Base-by-base conservation (phyloP, 495 filamentous ascomycete species). In the Xylaria palmicola region DNA sequence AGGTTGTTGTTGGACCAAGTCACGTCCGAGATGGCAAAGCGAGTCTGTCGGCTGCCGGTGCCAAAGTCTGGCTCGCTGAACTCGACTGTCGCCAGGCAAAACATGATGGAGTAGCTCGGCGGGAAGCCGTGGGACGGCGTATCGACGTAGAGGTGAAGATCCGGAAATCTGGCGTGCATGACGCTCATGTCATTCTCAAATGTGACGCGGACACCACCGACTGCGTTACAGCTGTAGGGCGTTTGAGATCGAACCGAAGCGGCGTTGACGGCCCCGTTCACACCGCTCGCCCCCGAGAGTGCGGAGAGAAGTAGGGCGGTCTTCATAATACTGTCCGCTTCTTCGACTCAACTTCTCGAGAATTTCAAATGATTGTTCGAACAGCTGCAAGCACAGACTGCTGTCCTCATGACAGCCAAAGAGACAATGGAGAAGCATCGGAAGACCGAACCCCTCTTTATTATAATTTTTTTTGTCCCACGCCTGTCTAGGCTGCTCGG, bases 71-170 rank as follows among this genome's bases (percentile, higher is more conserved):
- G n/a, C 43, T 58, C 55, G 30, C 13, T 49, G 55, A 47, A 58
- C 13, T 58, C 55, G 1, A 58, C 41, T 20, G 29, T 26, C 15
- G 55, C 30, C 29, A 36, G 17, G 27, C 55, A 58, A 19, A 10
- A 6, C 41, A 40, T 58, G 19, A 49, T 47, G 8, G 55, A 58
- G 19, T 49, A 37, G 41, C 44, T 58, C 7, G 55, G 55, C 12
- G 55, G 55, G 8, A 47, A 39, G 10, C 55, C 55, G 55, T 58
- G 55, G 15, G 41, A 58, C 19, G 55, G 44, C 26, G 55, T 47
- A 30, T 58, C 44, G 22, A 49, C 41, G 20, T 36, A 47, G 8
- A 58, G 43, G 6, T 17, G 6, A 17, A 58, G 55, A 39, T 58
- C 32, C 30, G 55, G 55, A 29, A 58, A 58, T 12, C 29, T 36